Evolutionary conservation across 805 yeast genomes (phyloP), one percentile per base, ranked within the genome.

Genomic region (Wickerhamomyces queroliae): DNA sequence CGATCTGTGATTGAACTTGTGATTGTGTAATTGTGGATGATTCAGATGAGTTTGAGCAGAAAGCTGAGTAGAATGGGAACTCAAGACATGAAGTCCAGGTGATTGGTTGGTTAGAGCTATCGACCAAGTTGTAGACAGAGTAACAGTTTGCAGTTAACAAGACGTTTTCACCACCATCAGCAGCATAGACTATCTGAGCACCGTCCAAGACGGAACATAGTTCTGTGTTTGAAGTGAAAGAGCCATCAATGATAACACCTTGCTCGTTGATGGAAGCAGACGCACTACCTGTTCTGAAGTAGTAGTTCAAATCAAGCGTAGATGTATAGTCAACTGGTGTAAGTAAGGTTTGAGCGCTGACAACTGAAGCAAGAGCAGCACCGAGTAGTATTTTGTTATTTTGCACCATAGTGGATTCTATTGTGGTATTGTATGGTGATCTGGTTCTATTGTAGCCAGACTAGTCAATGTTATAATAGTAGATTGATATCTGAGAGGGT

Each of bases 81-180:
- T 54, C 59, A 16, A 37, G 41, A 44, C 59, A 54, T 9, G 48
- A 33, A 8, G 37, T 24, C 59, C 59, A 54, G 15, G 44, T 43
- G 22, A 54, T 36, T 4, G 32, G 37, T 17, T 43, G 30, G 12
- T 31, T 35, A 5, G 41, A 38, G 7, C 41, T 10, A 19, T 48
- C 47, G 23, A 45, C 52, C 31, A 54, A 33, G 33, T 37, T 36
- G 42, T 43, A 53, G 22, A 54, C 55, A 33, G 47, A 40, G 38
- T 35, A 46, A 38, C 59, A 54, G 47, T 54, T 47, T 20, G 53
- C 27, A 5, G 58, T 47, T 30, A 54, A 36, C 17, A 54, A 41
- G 6, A 42, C 43, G 9, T 45, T 42, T 8, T 40, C 42, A 20
- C 34, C 42, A 12, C 31, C 31, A 18, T 44, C 48, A 9, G 41